Conservation (phyloP, 768 basidiomycete genomes). For the Scleroderma bovista region DNA sequence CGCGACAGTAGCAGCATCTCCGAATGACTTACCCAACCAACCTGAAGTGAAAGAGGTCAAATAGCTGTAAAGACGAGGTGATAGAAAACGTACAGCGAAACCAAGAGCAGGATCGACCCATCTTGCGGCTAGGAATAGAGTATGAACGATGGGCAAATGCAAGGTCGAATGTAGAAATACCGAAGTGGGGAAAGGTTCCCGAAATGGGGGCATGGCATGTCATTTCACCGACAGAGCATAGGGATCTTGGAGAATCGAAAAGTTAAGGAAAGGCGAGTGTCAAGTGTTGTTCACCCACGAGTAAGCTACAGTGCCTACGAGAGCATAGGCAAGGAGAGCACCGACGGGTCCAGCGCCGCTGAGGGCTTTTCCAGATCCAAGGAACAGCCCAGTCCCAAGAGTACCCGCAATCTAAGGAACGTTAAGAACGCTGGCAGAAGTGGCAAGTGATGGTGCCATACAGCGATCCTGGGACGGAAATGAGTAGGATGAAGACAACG, state of each 20-base stretch:
- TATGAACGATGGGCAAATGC: not conserved
- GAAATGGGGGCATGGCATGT: slow-evolving; percentile 74
- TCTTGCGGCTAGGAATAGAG: slow-evolving; percentile 36
- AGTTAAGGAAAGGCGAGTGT: slow-evolving; percentile 21
- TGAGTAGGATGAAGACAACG: not conserved
- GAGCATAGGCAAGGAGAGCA: slow-evolving; percentile 55
- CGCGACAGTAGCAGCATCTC: slow-evolving; percentile 9
- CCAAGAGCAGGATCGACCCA: slow-evolving; percentile 60
- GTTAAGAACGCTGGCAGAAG: not conserved
- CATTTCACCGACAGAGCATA: slow-evolving; percentile 76
- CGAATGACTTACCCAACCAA: slow-evolving; percentile 33
- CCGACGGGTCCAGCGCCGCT: slow-evolving; percentile 59
- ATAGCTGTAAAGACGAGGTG: not conserved
- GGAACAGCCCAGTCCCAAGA: slow-evolving; percentile 69
- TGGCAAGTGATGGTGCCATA: slow-evolving; percentile 26
- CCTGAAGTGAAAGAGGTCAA: slow-evolving; percentile 1
- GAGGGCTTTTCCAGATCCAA: slow-evolving; percentile 63
- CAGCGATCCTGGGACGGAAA: slow-evolving; percentile 48
- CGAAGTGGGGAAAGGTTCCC: slow-evolving; percentile 73
- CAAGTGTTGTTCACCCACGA: slow-evolving; percentile 43
- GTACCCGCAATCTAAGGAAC: slow-evolving; percentile 59
- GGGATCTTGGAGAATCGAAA: slow-evolving; percentile 39
- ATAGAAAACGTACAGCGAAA: slow-evolving; percentile 44
- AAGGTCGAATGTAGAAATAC: slow-evolving; percentile 19
- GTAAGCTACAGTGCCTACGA: slow-evolving; percentile 66